Percentiles rank a stretch among this genome's conserved stretches.
Evolutionary conservation across 306 rosid species (phyloP).

Genomic region (Calophaca sinica): DNA sequence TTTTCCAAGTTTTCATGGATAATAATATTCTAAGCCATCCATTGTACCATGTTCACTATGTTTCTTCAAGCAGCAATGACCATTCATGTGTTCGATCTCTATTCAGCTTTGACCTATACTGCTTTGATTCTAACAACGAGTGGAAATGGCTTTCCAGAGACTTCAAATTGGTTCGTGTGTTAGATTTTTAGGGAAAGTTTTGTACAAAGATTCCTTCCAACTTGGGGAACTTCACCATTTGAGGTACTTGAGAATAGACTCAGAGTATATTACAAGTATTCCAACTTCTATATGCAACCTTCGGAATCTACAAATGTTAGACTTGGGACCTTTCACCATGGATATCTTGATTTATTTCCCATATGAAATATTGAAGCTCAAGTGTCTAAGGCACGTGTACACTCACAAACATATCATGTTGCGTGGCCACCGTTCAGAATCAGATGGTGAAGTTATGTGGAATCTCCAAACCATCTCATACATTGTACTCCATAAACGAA

Average conservation of each 20-base stretch:
- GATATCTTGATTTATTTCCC: background rate
- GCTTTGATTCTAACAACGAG: rapidly evolving
- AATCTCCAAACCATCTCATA: slow-evolving; percentile 37
- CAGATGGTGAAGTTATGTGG: slow-evolving; percentile 21
- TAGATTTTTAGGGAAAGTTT: background rate
- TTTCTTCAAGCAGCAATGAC: slow-evolving; percentile 31
- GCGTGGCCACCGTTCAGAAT: background rate
- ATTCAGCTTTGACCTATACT: background rate
- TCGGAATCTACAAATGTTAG: slow-evolving; percentile 32
- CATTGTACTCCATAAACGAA: background rate
- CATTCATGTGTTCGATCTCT: slow-evolving; percentile 43
- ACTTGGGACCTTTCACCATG: background rate
- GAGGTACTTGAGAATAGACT: slow-evolving; percentile 39
- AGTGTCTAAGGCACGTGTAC: slow-evolving; percentile 16
- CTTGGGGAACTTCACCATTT: slow-evolving; percentile 28
- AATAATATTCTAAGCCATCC: slow-evolving; percentile 4
- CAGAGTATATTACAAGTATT: background rate
- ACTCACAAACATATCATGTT: background rate
- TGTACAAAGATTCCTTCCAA: background rate
- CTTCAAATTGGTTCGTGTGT: slow-evolving; percentile 39
- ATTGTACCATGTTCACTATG: background rate
- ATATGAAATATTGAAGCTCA: slow-evolving; percentile 6
- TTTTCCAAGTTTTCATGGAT: slow-evolving; percentile 25
- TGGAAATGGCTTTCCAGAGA: slow-evolving; percentile 30
- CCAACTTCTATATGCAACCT: slow-evolving; percentile 45